Percentiles rank a stretch among this genome's conserved stretches.
Evolutionary conservation across 169 alveolate genomes (phyloP).

Genomic region (Toxoplasma gondii): DNA sequence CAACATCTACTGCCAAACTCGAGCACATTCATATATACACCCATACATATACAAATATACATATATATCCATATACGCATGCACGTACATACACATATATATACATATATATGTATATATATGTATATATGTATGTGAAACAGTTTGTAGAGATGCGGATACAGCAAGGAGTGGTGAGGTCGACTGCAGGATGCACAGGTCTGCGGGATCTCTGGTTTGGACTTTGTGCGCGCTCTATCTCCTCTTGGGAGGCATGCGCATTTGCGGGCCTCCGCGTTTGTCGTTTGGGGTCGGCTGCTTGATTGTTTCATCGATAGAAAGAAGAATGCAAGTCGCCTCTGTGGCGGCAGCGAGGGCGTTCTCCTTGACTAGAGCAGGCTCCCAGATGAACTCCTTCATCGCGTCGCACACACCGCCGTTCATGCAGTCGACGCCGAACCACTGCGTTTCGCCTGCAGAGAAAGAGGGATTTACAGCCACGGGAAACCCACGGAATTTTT

Average conservation of each 20-base stretch:
- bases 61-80: neutral
- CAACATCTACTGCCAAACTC: neutral
- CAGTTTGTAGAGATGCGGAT: neutral
- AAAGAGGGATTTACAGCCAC: constrained; percentile 1
- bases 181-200: neutral
- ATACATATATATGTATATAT: neutral
- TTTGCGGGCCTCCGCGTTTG: neutral
- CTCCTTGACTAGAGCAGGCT: constrained; percentile 94
- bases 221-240: neutral
- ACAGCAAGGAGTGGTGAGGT: neutral
- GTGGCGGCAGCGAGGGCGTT: constrained; percentile 97
- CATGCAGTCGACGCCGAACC: constrained; percentile 96
- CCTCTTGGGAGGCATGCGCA: neutral
- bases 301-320: constrained; percentile 97
- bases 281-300: constrained; percentile 83
- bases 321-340: constrained; percentile 97
- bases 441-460: constrained; percentile 79
- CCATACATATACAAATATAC: neutral
- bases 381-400: constrained; percentile 92
- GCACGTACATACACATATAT: neutral
- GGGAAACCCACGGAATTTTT: no score
- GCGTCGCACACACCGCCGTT: constrained; percentile 91
- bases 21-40: neutral
- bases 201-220: neutral
- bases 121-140: neutral